phyloP scores from a whole-genome alignment of 139 green algal genomes.

The Volvox reticuliferus region DNA sequence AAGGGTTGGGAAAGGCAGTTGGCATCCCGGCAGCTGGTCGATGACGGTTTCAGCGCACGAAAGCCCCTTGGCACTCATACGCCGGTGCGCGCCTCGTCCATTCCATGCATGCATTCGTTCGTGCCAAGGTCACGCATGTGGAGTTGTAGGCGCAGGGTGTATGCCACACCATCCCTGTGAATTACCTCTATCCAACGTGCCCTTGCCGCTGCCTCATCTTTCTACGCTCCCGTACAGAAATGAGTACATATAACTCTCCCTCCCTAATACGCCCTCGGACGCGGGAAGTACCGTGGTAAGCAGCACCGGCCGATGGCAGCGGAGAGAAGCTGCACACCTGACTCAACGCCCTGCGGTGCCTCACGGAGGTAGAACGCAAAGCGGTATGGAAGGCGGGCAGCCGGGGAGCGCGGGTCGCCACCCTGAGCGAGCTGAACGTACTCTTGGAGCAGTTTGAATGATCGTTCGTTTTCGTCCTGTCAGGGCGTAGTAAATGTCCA shows the following conservation, averaged over 20 bases:
- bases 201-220: not conserved
- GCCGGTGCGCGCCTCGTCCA: too few relatives aligned
- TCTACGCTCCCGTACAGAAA: not conserved
- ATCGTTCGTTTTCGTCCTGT: constrained; percentile 69
- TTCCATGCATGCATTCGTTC: too few relatives aligned
- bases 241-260: too few relatives aligned
- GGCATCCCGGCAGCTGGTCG: too few relatives aligned
- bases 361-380: constrained; percentile 70
- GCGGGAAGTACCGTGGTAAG: not conserved
- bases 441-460: constrained; percentile 81
- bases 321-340: not conserved
- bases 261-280: too few relatives aligned
- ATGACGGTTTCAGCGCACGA: too few relatives aligned
- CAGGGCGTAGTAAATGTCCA: too few relatives aligned
- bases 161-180: too few relatives aligned
- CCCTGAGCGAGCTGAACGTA: constrained; percentile 55
- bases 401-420: constrained; percentile 40
- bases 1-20: too few relatives aligned
- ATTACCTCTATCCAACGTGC: not conserved
- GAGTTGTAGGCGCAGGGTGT: too few relatives aligned
- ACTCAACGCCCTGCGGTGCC: not conserved
- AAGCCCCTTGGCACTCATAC: too few relatives aligned
- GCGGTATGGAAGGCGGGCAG: constrained; percentile 59
- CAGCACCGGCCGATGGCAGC: not conserved
- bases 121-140: too few relatives aligned